Conservation (phyloP, 768 basidiomycete genomes). For the Galerina sulciceps region DNA sequence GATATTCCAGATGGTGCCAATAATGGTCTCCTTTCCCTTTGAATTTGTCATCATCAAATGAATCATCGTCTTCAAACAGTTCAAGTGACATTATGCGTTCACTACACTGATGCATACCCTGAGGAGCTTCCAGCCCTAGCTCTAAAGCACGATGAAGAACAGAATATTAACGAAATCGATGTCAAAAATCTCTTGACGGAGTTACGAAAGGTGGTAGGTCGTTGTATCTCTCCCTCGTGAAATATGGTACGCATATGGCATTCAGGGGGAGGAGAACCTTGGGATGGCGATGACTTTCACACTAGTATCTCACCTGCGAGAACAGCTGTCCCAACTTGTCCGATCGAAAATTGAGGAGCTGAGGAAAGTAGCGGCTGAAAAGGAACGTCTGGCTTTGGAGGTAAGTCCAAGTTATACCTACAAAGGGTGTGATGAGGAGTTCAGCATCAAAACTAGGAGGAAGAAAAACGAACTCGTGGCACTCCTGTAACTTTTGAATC, state of each 20-base stretch:
- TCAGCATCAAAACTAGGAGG: conserved; percentile 55
- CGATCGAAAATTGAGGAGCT: conserved; percentile 58
- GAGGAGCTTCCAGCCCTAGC: conserved; percentile 78
- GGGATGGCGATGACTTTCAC: conserved; percentile 99
- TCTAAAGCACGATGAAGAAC: conserved; percentile 60
- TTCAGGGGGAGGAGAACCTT: conserved; percentile 80
- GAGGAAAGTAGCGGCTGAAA: conserved; percentile 69
- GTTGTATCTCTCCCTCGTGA: background rate
- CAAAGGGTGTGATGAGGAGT: no score
- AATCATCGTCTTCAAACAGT: conserved; percentile 49
- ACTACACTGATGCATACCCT: conserved; percentile 85
- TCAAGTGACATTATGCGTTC: conserved; percentile 69
- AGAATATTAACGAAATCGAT: conserved; percentile 62
- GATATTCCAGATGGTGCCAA: conserved; percentile 67
- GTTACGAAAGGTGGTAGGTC: conserved; percentile 60
- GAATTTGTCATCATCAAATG: background rate
- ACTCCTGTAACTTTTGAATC: conserved; percentile 87
- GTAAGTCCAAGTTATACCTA: conserved; percentile 48
- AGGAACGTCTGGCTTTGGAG: conserved; percentile 76
- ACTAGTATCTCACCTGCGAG: conserved; percentile 82
- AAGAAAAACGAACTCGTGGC: conserved; percentile 85
- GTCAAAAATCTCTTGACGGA: conserved; percentile 56
- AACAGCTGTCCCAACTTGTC: conserved; percentile 71
- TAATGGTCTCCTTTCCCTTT: conserved; percentile 43
- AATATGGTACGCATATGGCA: background rate